These are phyloP conservation scores for Emericellopsis cladophorae DNA, from an alignment of 2,329 filamentous ascomycete species.

Conservation along the genomic window DNA sequence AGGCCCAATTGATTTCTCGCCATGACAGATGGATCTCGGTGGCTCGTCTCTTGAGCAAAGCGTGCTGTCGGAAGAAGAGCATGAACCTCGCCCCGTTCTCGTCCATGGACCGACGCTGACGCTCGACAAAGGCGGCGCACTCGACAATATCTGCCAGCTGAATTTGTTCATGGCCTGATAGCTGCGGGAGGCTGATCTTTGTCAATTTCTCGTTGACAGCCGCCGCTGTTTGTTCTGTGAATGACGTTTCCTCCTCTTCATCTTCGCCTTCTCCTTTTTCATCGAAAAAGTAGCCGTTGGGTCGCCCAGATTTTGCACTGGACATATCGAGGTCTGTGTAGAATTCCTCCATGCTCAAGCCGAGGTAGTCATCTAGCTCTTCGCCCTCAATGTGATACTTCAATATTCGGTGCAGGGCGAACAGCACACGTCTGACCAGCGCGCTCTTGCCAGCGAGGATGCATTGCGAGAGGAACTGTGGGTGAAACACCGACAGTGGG, in stretches of 20 bases:
- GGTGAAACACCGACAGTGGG: constrained; percentile 81
- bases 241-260: constrained; percentile 42
- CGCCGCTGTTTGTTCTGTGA: constrained; percentile 59
- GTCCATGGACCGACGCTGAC: constrained; percentile 78
- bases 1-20: constrained; percentile 78
- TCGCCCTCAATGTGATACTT: constrained; percentile 81
- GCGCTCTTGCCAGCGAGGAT: constrained; percentile 66
- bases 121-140: constrained; percentile 72
- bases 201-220: constrained; percentile 68
- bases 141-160: constrained; percentile 75
- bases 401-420: constrained; percentile 60
- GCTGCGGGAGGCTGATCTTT: constrained; percentile 59
- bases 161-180: constrained; percentile 79
- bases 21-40: constrained; percentile 56
- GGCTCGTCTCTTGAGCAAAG: constrained; percentile 52
- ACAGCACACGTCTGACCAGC: constrained; percentile 60
- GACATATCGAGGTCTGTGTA: constrained; percentile 19
- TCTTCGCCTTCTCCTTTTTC: constrained; percentile 18
- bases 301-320: constrained; percentile 11
- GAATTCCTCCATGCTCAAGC: constrained; percentile 48
- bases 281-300: constrained; percentile 23
- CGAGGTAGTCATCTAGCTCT: constrained; percentile 63
- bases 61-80: constrained; percentile 75
- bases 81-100: constrained; percentile 81
- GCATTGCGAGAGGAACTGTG: constrained; percentile 78